phyloP scores from a whole-genome alignment of 371 early-diverging fungal species.

The Mucor piriformis region DNA sequence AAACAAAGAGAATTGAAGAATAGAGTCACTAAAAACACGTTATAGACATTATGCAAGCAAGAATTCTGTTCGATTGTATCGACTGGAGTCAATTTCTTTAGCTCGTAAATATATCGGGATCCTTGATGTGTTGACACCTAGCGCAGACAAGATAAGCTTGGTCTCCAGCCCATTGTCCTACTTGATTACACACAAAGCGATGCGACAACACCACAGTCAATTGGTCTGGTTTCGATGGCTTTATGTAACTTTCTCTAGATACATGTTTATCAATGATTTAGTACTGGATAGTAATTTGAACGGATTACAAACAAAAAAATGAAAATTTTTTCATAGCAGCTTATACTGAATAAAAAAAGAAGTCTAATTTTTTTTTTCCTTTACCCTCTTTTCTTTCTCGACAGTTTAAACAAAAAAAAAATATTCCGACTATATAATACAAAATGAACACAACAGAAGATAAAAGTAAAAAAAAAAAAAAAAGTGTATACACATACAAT shows the following conservation, averaged over 20 bases:
- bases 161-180: conserved; percentile 59
- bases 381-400: neutral
- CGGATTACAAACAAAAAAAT: conserved; percentile 3
- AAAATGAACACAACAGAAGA: conserved; percentile 9
- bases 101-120: conserved; percentile 81
- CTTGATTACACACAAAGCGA: conserved; percentile 66
- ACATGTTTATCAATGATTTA: conserved; percentile 85
- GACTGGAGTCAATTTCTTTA: conserved; percentile 64
- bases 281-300: neutral
- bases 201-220: conserved; percentile 88
- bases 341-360: conserved; percentile 3
- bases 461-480: conserved; percentile 8
- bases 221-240: conserved; percentile 96
- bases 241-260: conserved; percentile 92
- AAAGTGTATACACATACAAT: conserved; percentile 4
- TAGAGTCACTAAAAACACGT: too few species aligned
- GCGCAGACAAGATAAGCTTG: conserved; percentile 25
- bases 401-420: neutral
- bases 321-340: neutral
- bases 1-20: too few species aligned
- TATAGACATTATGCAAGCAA: neutral
- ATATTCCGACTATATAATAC: neutral
- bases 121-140: conserved; percentile 49
- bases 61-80: conserved; percentile 47
- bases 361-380: conserved; percentile 1